Evolutionary conservation across 257 asterid species (phyloP), one percentile per base, ranked within the genome.

Genomic region (Lantana camara): DNA sequence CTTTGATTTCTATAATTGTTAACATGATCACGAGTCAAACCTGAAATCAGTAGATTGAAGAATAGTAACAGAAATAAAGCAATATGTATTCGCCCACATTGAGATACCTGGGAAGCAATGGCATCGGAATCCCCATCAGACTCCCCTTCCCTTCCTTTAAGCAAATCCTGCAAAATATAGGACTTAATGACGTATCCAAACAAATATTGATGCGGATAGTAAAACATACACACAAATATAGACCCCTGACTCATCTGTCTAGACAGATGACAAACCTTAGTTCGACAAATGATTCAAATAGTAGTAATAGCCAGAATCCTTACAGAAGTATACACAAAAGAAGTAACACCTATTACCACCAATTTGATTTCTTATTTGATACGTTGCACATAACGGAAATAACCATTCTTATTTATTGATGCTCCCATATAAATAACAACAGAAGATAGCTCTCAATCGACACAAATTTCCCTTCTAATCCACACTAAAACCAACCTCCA

Each of bases 61-160:
- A 60, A 19, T 44, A 24, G 38, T 30, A 63, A 40, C 10, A 32
- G 13, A n/a, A 41, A 57, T 63, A 22, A 54, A 19, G 15, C 14
- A 11, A 20, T 38, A 15, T 14, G 27, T 56, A 41, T 15, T 11
- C 57, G 38, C 20, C 14, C 23, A 48, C 10, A 32, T n/a, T 24
- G 13, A 22, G 42, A 64, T 73, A 88, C 98, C 94, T 91, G 96
- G 56, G 82, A 51, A 44, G 85, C 87, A 53, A 84, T 57, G 46
- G 79, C 83, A 60, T 90, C 97, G 30, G 88, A 73, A 37, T 78
- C 59, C 30, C 76, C 85, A 40, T 78, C 2, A 30, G 75, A 76
- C 30, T 79, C 85, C 50, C 83, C 96, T 4, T 77, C 89, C 34
- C 86, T 59, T 67, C 74, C 76, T 80, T 76, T 86, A 24, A 86